Percentiles rank a stretch among this genome's conserved stretches.
Evolutionary conservation across 2,329 filamentous ascomycete genomes (phyloP).

Genomic region (Scedosporium apiospermum): DNA sequence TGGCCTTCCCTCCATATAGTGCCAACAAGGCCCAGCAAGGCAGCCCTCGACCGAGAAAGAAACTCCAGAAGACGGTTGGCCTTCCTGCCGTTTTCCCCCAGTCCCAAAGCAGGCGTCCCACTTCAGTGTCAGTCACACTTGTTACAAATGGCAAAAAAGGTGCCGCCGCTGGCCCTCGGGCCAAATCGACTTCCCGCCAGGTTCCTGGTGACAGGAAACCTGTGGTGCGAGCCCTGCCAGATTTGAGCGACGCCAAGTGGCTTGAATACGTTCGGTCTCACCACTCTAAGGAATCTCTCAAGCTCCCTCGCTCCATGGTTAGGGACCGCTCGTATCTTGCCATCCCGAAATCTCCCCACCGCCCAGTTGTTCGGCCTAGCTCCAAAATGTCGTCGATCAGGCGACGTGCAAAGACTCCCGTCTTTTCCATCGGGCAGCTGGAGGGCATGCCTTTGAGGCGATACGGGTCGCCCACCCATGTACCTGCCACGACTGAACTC

Average conservation of each 20-base stretch:
- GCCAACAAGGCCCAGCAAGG: background rate
- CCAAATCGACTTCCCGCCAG: background rate
- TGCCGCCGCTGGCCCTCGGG: background rate
- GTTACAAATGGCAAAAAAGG: conserved; percentile 1
- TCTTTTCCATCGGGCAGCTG: conserved; percentile 34
- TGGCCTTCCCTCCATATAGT: background rate
- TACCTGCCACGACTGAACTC: conserved; percentile 27
- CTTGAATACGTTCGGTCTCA: conserved; percentile 16
- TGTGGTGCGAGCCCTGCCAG: conserved; percentile 17
- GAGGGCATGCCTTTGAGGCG: conserved; percentile 17
- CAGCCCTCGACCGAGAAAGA: conserved; percentile 1
- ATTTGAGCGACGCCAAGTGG: conserved; percentile 24
- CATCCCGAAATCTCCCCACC: background rate
- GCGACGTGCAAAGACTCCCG: conserved; percentile 32
- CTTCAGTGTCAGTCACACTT: background rate
- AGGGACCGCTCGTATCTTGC: conserved; percentile 1
- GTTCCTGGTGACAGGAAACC: conserved; percentile 2
- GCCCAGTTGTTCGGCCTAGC: background rate
- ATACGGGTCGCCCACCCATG: conserved; percentile 11
- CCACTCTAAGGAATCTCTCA: conserved; percentile 3
- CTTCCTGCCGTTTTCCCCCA: background rate
- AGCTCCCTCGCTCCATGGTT: conserved; percentile 1
- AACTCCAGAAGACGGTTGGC: conserved; percentile 5
- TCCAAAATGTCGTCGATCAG: conserved; percentile 6
- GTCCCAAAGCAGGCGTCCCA: background rate